These are phyloP conservation scores for Sporothrix variecibatus DNA, from an alignment of 2,329 filamentous ascomycete species.

Conservation along the genomic window DNA sequence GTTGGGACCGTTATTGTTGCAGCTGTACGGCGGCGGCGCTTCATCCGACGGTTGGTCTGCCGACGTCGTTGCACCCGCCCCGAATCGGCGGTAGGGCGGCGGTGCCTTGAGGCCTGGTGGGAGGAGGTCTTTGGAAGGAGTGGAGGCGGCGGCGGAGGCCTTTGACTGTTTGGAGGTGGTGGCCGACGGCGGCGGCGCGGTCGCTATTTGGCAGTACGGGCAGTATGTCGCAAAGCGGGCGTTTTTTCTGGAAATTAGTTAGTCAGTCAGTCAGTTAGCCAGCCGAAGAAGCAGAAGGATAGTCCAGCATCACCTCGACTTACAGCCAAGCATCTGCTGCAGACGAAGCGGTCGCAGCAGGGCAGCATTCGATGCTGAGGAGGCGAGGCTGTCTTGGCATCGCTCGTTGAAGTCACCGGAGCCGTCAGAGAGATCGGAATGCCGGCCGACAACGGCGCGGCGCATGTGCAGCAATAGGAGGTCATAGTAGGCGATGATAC, in stretches of 20 bases:
- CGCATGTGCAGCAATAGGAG: slow-evolving; percentile 66
- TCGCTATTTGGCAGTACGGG: slow-evolving; percentile 77
- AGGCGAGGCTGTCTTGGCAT: not conserved
- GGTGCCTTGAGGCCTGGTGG: slow-evolving; percentile 67
- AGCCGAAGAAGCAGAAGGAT: slow-evolving; percentile 23
- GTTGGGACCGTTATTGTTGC: no score
- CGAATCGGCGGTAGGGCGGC: slow-evolving; percentile 55
- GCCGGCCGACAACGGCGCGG: slow-evolving; percentile 56
- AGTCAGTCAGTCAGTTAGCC: not conserved
- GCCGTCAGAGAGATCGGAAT: not conserved
- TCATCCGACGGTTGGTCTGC: slow-evolving; percentile 35
- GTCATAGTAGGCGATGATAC: not conserved
- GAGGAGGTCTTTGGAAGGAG: slow-evolving; percentile 39
- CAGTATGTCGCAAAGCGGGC: slow-evolving; percentile 66
- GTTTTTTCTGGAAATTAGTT: slow-evolving; percentile 53
- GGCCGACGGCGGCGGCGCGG: slow-evolving; percentile 39
- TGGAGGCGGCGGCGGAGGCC: not conserved
- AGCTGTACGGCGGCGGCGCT: slow-evolving; percentile 31
- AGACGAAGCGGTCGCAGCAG: slow-evolving; percentile 73
- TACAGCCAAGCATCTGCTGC: slow-evolving; percentile 68
- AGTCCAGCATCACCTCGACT: slow-evolving; percentile 29
- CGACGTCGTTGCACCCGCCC: not conserved
- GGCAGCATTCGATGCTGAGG: slow-evolving; percentile 58
- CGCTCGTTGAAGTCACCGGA: slow-evolving; percentile 39
- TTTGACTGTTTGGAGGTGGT: not conserved